Evolutionary conservation across 306 rosid genomes (phyloP).

Genomic region (Dryas drummondii): DNA sequence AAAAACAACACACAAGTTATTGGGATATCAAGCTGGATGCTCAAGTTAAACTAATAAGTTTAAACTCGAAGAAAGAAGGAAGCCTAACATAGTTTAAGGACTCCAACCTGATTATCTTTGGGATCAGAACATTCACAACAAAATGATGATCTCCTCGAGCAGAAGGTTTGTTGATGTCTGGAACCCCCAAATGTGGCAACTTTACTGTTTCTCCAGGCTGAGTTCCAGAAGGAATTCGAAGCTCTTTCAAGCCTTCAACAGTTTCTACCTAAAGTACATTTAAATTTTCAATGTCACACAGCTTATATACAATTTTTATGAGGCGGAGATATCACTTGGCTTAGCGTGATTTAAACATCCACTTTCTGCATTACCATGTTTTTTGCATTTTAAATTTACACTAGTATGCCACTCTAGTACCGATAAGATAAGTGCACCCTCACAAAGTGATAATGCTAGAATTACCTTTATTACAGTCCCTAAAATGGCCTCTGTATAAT

Average conservation of each 20-base stretch:
- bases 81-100: conserved; percentile 8
- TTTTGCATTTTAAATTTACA: too few relatives aligned
- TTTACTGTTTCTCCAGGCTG: conserved; percentile 85
- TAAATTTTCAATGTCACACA: conserved; percentile 21
- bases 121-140: conserved; percentile 70
- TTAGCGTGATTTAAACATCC: too few relatives aligned
- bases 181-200: conserved; percentile 69
- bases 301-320: neutral
- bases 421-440: neutral
- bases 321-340: too few relatives aligned
- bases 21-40: conserved; percentile 11
- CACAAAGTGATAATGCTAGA: neutral
- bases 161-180: conserved; percentile 74
- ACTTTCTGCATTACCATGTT: too few relatives aligned
- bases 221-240: conserved; percentile 77
- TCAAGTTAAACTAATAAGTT: neutral
- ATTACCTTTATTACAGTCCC: conserved; percentile 75
- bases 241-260: conserved; percentile 74
- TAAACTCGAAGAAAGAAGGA: conserved; percentile 6
- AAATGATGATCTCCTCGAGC: conserved; percentile 87
- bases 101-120: conserved; percentile 71
- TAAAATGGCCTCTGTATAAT: conserved; percentile 83
- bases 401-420: neutral
- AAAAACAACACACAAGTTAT: neutral
- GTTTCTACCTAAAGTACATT: conserved; percentile 75